Conservation (phyloP, 2,329 filamentous ascomycete genomes). For the Diaporthe velutina region DNA sequence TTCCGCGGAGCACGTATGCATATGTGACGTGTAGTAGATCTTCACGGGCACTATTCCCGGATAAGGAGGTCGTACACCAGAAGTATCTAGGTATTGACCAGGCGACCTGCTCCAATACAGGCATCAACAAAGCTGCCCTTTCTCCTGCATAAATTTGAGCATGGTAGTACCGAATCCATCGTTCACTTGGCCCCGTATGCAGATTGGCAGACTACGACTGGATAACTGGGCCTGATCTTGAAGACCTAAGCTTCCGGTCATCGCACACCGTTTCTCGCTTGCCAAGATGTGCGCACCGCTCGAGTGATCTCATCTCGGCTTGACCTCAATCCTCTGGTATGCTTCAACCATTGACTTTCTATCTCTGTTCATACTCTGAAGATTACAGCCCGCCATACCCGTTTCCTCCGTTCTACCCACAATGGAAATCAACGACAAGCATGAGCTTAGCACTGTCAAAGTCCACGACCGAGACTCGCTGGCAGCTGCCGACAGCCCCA, state of each 20-base stretch:
- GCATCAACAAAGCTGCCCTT: background rate
- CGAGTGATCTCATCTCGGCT: background rate
- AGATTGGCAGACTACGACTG: background rate
- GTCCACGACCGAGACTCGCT: background rate
- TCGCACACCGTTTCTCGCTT: background rate
- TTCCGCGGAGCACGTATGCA: background rate
- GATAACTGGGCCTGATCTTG: background rate
- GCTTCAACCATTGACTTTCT: background rate
- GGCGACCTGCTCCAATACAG: no score
- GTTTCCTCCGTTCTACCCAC: accelerated
- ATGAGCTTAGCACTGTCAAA: background rate
- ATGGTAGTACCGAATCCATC: background rate
- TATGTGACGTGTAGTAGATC: background rate
- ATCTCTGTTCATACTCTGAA: constrained; percentile 35
- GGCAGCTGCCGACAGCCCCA: background rate
- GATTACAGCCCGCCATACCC: background rate
- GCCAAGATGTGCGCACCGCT: background rate
- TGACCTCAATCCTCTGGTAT: background rate
- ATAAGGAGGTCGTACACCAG: background rate
- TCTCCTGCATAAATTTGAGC: background rate
- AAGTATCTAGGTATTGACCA: no score
- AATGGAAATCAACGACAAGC: background rate
- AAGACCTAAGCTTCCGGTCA: background rate
- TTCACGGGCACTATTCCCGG: background rate
- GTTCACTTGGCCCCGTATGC: background rate